Percentiles rank a stretch among this genome's conserved stretches.
These are phyloP conservation scores for Botrytis cinerea DNA, from an alignment of 2,329 filamentous ascomycete genomes.

Conservation along the genomic window DNA sequence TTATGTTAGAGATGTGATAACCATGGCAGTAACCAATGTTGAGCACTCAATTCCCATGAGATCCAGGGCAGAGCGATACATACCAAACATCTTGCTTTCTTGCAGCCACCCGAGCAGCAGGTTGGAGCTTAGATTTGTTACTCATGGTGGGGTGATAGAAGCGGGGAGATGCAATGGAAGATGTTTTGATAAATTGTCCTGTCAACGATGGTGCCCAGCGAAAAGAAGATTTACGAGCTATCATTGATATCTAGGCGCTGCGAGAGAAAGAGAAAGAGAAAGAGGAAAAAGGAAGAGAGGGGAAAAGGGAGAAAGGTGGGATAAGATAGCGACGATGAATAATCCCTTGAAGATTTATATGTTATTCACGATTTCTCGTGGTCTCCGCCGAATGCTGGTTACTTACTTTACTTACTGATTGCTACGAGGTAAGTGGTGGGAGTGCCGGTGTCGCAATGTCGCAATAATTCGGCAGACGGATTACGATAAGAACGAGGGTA, in stretches of 20 bases:
- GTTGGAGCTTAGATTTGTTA: constrained; percentile 46
- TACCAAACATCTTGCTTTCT: constrained; percentile 62
- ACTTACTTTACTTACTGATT: neutral
- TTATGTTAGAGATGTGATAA: constrained; percentile 6
- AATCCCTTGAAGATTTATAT: neutral
- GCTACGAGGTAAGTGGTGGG: no score
- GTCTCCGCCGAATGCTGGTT: neutral
- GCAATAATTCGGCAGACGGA: neutral
- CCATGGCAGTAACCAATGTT: neutral
- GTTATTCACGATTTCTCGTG: neutral
- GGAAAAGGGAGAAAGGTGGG: neutral
- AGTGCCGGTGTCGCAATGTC: constrained; percentile 19
- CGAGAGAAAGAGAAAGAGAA: constrained; percentile 3
- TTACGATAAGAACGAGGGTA: neutral
- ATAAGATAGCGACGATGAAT: neutral
- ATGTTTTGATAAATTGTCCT: neutral
- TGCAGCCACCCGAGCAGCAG: constrained; percentile 54
- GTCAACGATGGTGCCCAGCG: constrained; percentile 21
- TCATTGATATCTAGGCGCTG: constrained; percentile 25
- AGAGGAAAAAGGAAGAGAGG: neutral
- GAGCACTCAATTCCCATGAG: neutral
- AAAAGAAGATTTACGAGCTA: constrained; percentile 23
- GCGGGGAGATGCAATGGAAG: constrained; percentile 19
- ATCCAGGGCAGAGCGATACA: constrained; percentile 23
- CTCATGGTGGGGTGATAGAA: constrained; percentile 38